Evolutionary conservation across 352 stramenopile species (phyloP), one percentile per base, ranked within the genome.

Genomic region (Saprolegnia diclina): DNA sequence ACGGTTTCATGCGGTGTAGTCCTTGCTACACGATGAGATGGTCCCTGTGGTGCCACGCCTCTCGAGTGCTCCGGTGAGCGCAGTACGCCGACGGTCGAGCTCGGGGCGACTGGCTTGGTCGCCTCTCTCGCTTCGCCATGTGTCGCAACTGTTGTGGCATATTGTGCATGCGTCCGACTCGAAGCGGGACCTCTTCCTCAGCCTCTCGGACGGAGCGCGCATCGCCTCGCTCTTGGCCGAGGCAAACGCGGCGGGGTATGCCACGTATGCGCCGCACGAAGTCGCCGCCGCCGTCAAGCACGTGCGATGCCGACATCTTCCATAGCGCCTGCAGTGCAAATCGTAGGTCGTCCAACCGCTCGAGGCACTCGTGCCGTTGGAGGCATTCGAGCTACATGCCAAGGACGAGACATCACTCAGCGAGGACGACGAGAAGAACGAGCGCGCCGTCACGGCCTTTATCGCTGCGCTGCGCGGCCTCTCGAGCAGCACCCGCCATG

Each of bases 131-230:
- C 37, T 48, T 16, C 40, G 38, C 6, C 19, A 66, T 1, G 32
- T 50, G 10, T 14, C 26, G 18, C 37, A 21, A 11, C 19, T 66
- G 11, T 21, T 66, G 29, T 19, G 4, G 6, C 22, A 38, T 14
- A 54, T 66, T 26, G 6, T 40, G 11, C 21, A 21, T 7, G 38
- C 40, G 11, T 5, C 13, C 35, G 57, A 9, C 7, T 13, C 11
- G 11, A 66, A 66, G 50, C 57, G 42, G 11, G 57, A 66, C 22
- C 26, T 66, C 11, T 66, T 66, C 26, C 57, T 66, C 5, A 40
- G 57, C 22, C 40, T 55, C 7, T 13, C 57, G 7, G 56, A 65
- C 24, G 24, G 16, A 10, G n/a, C 19, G 5, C 26, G 13, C 24
- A 38, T 52, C 29, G 19, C n/a, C 10, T n/a, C 40, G 32, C 19